A percentile compares a stretch with the other conserved stretches of the same genome.
These are phyloP conservation scores for Vitis vinifera DNA, from an alignment of 164 flowering plant species.

Conservation along the genomic window DNA sequence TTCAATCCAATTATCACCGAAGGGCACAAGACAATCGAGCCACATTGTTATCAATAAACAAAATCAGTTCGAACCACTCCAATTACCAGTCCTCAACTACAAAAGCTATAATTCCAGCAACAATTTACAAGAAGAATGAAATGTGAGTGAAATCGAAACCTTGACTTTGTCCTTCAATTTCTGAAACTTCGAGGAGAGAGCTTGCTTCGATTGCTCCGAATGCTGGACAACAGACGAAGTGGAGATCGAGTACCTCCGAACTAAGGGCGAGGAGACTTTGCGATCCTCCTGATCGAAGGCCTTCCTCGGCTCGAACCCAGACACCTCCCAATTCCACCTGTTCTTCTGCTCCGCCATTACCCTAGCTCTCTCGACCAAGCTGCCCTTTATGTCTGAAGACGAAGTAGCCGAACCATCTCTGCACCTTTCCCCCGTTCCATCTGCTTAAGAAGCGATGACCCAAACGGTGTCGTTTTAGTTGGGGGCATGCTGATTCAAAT, in stretches of 20 bases:
- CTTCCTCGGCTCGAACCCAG: slow-evolving; percentile 82
- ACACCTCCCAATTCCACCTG: slow-evolving; percentile 95
- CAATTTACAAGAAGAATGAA: neutral
- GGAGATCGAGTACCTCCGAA: slow-evolving; percentile 76
- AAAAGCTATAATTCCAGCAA: neutral
- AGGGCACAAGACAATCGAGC: neutral
- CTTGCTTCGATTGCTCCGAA: slow-evolving; percentile 42
- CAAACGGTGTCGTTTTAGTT: slow-evolving; percentile 24
- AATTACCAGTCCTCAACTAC: neutral
- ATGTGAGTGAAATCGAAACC: slow-evolving; percentile 32
- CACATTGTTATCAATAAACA: neutral
- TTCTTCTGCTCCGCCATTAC: slow-evolving; percentile 67
- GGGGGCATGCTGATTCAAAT: neutral
- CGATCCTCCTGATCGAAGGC: slow-evolving; percentile 41
- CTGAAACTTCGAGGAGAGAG: slow-evolving; percentile 49
- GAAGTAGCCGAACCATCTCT: neutral
- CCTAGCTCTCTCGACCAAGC: neutral
- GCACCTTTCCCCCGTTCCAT: neutral
- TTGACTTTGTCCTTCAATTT: slow-evolving; percentile 70
- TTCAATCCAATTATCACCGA: neutral
- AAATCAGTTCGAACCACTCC: neutral
- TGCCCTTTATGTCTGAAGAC: neutral
- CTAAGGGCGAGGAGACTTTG: slow-evolving; percentile 38
- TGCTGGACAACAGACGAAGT: slow-evolving; percentile 40
- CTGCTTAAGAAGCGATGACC: neutral